Percentiles rank a stretch among this genome's conserved stretches.
These are phyloP conservation scores for Boletus semigastroideus DNA, from an alignment of 1,284 basidiomycete species.

Conservation along the genomic window DNA sequence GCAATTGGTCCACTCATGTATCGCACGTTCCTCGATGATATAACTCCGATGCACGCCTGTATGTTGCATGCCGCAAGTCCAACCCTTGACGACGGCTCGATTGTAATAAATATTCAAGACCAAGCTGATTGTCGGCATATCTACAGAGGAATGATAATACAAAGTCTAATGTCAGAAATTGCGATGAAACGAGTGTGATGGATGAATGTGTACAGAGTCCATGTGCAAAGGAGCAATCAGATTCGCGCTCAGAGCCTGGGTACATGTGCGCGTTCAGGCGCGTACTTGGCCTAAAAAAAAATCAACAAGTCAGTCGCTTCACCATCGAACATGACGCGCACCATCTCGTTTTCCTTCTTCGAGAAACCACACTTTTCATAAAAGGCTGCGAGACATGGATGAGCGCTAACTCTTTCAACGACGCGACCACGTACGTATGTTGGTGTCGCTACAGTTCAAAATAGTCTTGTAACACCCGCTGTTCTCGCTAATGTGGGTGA, in stretches of 20 bases:
- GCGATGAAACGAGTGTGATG: slow-evolving; percentile 1
- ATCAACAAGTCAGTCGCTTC: slow-evolving; percentile 4
- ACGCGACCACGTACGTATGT: slow-evolving; percentile 72
- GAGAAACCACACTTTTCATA: slow-evolving; percentile 95
- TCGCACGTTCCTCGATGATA: slow-evolving; percentile 22
- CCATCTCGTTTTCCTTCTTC: slow-evolving; percentile 92
- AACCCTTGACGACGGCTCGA: neutral
- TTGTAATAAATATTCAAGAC: neutral
- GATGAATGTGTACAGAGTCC: slow-evolving; percentile 7
- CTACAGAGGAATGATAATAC: slow-evolving; percentile 18
- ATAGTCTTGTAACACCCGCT: slow-evolving; percentile 94
- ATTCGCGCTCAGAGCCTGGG: slow-evolving; percentile 36
- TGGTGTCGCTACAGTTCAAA: slow-evolving; percentile 89
- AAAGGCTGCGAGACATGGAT: slow-evolving; percentile 64
- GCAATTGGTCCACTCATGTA: slow-evolving; percentile 17
- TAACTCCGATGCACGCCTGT: slow-evolving; percentile 14
- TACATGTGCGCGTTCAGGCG: slow-evolving; percentile 40
- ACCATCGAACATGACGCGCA: slow-evolving; percentile 21
- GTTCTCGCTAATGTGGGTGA: slow-evolving; percentile 77
- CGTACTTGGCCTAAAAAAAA: slow-evolving; percentile 50
- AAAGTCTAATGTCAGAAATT: slow-evolving; percentile 15
- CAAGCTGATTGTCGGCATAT: slow-evolving; percentile 2
- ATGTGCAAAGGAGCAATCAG: slow-evolving; percentile 5
- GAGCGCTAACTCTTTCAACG: slow-evolving; percentile 8
- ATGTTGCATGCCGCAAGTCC: slow-evolving; percentile 8